These are phyloP conservation scores for Bruguiera sexangula DNA, from an alignment of 345 rosid species.

Conservation along the genomic window DNA sequence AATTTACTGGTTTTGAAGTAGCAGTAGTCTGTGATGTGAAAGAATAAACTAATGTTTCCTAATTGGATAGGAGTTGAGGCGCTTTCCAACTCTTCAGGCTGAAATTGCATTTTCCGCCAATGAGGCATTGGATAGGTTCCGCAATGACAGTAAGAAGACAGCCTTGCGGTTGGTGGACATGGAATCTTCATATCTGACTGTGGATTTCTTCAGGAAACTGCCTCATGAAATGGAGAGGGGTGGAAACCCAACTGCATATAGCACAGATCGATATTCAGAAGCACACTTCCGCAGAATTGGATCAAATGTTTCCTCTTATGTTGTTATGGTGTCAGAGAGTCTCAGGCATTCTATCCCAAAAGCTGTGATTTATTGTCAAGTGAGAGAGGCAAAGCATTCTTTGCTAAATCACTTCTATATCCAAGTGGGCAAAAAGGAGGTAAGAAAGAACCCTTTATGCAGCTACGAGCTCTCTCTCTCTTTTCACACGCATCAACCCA, in stretches of 20 bases:
- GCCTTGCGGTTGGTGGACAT: slow-evolving; percentile 58
- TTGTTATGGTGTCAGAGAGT: slow-evolving; percentile 55
- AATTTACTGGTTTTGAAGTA: background rate
- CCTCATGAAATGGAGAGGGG: slow-evolving; percentile 51
- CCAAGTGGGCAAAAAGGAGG: slow-evolving; percentile 55
- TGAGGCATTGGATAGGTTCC: slow-evolving; percentile 53
- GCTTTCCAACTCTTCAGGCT: slow-evolving; percentile 62
- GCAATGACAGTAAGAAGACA: slow-evolving; percentile 55
- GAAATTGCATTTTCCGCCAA: slow-evolving; percentile 46
- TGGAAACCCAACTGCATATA: slow-evolving; percentile 33
- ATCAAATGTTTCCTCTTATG: slow-evolving; percentile 50
- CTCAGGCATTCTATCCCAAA: slow-evolving; percentile 57
- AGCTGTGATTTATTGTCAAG: slow-evolving; percentile 68
- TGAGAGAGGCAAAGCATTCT: slow-evolving; percentile 51
- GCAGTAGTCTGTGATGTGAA: background rate
- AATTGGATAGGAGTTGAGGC: slow-evolving; percentile 51
- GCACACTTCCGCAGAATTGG: slow-evolving; percentile 57
- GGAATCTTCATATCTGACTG: slow-evolving; percentile 70
- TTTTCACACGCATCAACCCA: no score
- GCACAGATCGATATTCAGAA: slow-evolving; percentile 43
- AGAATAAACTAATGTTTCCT: background rate
- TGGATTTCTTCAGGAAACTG: slow-evolving; percentile 61
- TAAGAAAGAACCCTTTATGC: slow-evolving; percentile 12
- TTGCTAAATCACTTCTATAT: slow-evolving; percentile 49
- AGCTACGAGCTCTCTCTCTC: background rate